Conservation (phyloP, 768 basidiomycete species). For the Tulasnella sp. region DNA sequence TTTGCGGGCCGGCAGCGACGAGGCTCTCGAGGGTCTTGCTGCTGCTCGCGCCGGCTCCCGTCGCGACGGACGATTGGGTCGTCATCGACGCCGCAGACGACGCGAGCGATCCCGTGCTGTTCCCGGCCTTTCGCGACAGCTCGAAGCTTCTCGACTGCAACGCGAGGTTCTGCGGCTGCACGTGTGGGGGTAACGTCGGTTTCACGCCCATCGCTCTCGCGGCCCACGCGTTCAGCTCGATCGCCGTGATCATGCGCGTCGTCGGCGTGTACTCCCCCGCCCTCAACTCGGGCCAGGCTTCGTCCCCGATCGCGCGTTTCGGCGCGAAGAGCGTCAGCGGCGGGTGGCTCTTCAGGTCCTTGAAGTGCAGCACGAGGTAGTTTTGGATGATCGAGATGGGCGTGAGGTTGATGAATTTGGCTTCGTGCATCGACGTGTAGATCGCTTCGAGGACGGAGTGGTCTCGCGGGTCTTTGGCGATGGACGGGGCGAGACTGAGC, state of each 20-base stretch:
- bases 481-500: not conserved
- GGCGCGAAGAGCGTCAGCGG: slow-evolving; percentile 29
- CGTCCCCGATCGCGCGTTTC: slow-evolving; percentile 49
- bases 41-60: not conserved
- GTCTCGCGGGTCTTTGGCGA: slow-evolving; percentile 41
- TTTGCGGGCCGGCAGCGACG: not conserved
- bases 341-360: slow-evolving; percentile 32
- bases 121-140: not conserved
- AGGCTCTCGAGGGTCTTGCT: not conserved
- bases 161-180: not conserved
- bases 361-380: slow-evolving; percentile 47
- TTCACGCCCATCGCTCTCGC: not conserved
- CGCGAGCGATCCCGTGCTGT: not conserved
- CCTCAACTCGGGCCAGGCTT: slow-evolving; percentile 28
- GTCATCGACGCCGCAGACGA: not conserved
- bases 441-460: slow-evolving; percentile 52
- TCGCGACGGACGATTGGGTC: not conserved
- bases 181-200: not conserved
- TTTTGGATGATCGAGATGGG: slow-evolving; percentile 52
- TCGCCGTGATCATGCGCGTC: not conserved
- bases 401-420: slow-evolving; percentile 54
- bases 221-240: not conserved
- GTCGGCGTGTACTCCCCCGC: not conserved
- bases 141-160: not conserved
- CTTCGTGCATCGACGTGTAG: slow-evolving; percentile 55